Base-by-base conservation (phyloP, 768 basidiomycete species). In the Steccherinum ochraceum region DNA sequence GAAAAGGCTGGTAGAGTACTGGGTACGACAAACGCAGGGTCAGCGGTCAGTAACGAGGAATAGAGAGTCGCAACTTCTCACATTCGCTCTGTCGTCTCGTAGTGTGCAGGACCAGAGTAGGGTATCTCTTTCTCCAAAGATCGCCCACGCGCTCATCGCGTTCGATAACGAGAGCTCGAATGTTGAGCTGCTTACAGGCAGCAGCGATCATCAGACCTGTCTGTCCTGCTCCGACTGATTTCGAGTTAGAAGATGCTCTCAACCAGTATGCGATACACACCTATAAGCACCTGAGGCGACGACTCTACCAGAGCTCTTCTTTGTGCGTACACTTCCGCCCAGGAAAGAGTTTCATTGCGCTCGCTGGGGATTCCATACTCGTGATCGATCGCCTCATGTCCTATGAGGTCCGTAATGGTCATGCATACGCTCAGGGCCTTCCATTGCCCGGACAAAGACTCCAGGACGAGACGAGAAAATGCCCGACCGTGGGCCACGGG, bases 211-310 rank as follows among this genome's bases (percentile, higher is more conserved):
- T 64, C n/a, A 77, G 59, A 11, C 75, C 75, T 16, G 61, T 67
- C 49, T 77, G 75, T 0, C 71, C 75, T 0, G 52, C 73, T 19
- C 75, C 75, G 18, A 77, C 72, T 73, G n/a, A 5, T 13, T 27
- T 12, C 18, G 24, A 16, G n/a, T n/a, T n/a, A 58, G n/a, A n/a
- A n/a, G n/a, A n/a, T n/a, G n/a, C n/a, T n/a, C n/a, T n/a, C n/a
- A n/a, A n/a, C n/a, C n/a, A n/a, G n/a, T n/a, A n/a, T n/a, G n/a
- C n/a, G n/a, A n/a, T n/a, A n/a, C n/a, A n/a, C n/a, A n/a, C n/a
- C n/a, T n/a, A n/a, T n/a, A n/a, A n/a, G n/a, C n/a, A n/a, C n/a
- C n/a, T n/a, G n/a, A n/a, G n/a, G n/a, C n/a, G n/a, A n/a, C n/a
- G n/a, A n/a, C n/a, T n/a, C n/a, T n/a, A n/a, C n/a, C n/a, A n/a